These are phyloP conservation scores for Brasilioporus rufonigricans DNA, from an alignment of 768 basidiomycete genomes.

Conservation along the genomic window DNA sequence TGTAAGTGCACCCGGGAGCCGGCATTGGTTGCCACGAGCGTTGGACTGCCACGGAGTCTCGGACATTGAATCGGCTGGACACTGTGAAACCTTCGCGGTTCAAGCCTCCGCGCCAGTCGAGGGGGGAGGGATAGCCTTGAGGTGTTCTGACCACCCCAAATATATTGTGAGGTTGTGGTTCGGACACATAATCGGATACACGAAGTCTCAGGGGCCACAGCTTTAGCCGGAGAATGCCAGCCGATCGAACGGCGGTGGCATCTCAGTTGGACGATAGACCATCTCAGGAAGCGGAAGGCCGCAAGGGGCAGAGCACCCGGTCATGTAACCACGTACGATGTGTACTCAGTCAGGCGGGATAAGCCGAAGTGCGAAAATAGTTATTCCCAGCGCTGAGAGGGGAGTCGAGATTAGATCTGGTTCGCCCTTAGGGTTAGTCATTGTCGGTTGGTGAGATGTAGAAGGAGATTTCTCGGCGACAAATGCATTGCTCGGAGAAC, in stretches of 20 bases:
- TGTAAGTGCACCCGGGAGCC: not conserved
- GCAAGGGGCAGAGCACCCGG: constrained; percentile 15
- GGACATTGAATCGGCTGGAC: constrained; percentile 28
- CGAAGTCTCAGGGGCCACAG: constrained; percentile 10
- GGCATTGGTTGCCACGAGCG: not conserved
- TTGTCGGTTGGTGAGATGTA: not conserved
- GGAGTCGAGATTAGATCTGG: constrained; percentile 28
- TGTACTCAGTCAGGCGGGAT: constrained; percentile 13
- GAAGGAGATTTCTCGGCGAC: not conserved
- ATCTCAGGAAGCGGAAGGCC: constrained; percentile 31
- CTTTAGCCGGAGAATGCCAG: constrained; percentile 4
- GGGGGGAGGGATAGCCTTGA: constrained; percentile 8
- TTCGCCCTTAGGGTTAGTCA: constrained; percentile 1
- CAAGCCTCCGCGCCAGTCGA: not conserved
- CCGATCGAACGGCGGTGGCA: constrained; percentile 15
- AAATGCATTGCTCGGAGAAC: not conserved
- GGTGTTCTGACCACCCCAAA: not conserved
- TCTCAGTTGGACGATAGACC: constrained; percentile 17
- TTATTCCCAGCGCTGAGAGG: constrained; percentile 16
- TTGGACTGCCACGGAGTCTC: constrained; percentile 25
- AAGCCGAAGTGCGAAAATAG: constrained; percentile 25
- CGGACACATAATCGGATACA: constrained; percentile 5
- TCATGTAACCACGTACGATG: constrained; percentile 7
- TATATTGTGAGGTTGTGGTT: constrained; percentile 1
- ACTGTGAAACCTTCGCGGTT: constrained; percentile 30